Evolutionary conservation across 768 basidiomycete genomes (phyloP).

Genomic region (Leccinum barrowsii): DNA sequence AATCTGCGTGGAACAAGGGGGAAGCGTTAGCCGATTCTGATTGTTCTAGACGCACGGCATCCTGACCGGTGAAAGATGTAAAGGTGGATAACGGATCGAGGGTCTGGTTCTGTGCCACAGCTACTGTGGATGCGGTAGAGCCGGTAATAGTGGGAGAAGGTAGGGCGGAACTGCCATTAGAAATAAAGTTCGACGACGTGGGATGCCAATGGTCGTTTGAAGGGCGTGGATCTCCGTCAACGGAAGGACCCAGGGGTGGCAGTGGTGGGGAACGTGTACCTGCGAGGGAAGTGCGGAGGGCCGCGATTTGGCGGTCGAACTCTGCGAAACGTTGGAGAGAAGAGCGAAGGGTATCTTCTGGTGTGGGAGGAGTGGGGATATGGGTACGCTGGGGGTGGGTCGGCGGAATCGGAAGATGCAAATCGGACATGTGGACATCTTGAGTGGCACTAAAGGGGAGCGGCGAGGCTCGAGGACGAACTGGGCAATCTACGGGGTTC

Average conservation of each 20-base stretch:
- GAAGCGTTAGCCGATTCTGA: slow-evolving; percentile 6
- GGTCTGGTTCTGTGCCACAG: slow-evolving; percentile 8
- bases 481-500: slow-evolving; percentile 16
- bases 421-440: slow-evolving; percentile 51
- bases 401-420: slow-evolving; percentile 22
- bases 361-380: slow-evolving; percentile 9
- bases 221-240: slow-evolving; percentile 9
- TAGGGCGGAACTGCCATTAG: slow-evolving; percentile 5
- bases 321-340: slow-evolving; percentile 51
- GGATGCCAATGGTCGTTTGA: slow-evolving; percentile 18
- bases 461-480: slow-evolving; percentile 18
- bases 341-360: slow-evolving; percentile 38
- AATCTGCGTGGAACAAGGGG: slow-evolving; percentile 12
- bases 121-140: slow-evolving; percentile 8
- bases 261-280: slow-evolving; percentile 25
- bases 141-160: slow-evolving; percentile 1
- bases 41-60: slow-evolving; percentile 8
- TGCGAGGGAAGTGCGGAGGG: slow-evolving; percentile 40
- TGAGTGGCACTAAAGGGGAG: slow-evolving; percentile 43
- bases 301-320: slow-evolving; percentile 52
- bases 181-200: slow-evolving; percentile 19
- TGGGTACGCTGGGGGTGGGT: slow-evolving; percentile 13
- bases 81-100: slow-evolving; percentile 18
- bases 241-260: slow-evolving; percentile 23
- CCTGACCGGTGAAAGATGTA: slow-evolving; percentile 22